Percentiles rank a stretch among this genome's conserved stretches.
Evolutionary conservation across 768 basidiomycete genomes (phyloP).

Genomic region (Mrakia gelida): DNA sequence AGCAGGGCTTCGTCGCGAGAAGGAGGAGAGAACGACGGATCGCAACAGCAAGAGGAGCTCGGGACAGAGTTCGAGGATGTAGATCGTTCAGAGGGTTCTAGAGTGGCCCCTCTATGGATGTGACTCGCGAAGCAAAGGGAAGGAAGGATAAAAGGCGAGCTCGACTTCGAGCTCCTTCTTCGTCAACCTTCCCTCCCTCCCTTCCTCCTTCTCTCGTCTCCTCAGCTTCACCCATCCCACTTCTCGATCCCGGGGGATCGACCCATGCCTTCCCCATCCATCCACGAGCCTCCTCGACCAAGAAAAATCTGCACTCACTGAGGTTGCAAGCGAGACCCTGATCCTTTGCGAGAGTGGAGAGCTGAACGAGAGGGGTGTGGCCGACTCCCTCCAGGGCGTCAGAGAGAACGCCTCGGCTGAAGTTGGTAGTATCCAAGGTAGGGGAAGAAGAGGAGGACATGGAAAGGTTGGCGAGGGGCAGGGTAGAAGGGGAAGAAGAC

Average conservation of each 20-base stretch:
- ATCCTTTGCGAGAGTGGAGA: slow-evolving; percentile 68
- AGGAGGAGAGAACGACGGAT: neutral
- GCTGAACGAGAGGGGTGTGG: slow-evolving; percentile 80
- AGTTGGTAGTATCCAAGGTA: slow-evolving; percentile 23
- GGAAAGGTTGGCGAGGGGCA: neutral
- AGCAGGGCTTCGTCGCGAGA: neutral
- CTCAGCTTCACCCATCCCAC: neutral
- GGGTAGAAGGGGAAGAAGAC: neutral
- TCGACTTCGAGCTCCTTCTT: too few relatives aligned
- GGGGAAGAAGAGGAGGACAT: neutral
- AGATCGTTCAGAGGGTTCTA: too few relatives aligned
- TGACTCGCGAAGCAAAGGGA: too few relatives aligned
- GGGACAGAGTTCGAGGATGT: too few relatives aligned
- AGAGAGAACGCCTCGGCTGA: slow-evolving; percentile 54
- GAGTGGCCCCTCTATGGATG: too few relatives aligned
- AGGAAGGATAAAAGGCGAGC: neutral
- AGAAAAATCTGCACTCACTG: slow-evolving; percentile 51
- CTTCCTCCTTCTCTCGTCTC: too few relatives aligned
- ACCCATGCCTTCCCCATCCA: neutral
- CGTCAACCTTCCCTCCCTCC: too few relatives aligned
- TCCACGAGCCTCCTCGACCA: too few relatives aligned
- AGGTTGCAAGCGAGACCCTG: slow-evolving; percentile 85
- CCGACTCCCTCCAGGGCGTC: slow-evolving; percentile 81
- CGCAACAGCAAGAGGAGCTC: neutral
- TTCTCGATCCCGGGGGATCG: neutral